These are phyloP conservation scores for Crithidia sp. DNA, from an alignment of 208 protist species.

Conservation along the genomic window DNA sequence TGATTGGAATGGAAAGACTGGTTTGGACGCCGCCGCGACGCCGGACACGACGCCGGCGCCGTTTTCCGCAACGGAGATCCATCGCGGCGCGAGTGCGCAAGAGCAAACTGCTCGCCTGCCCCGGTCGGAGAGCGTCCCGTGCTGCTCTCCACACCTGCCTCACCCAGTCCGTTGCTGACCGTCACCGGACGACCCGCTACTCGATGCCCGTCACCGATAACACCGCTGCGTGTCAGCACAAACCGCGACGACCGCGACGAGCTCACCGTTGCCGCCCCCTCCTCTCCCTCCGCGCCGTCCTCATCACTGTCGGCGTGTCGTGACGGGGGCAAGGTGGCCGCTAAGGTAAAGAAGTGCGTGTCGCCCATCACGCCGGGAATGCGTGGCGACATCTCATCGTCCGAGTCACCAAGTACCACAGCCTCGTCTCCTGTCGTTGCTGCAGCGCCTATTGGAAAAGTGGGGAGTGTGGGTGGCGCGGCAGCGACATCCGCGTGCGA, in stretches of 20 bases:
- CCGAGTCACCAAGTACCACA: no score
- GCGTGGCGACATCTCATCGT: not conserved
- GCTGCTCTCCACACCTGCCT: not conserved
- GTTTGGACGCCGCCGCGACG: not conserved
- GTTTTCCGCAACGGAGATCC: no score
- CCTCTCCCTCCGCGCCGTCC: not conserved
- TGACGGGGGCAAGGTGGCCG: not conserved
- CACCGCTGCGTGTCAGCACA: slow-evolving; percentile 7
- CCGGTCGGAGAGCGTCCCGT: not conserved
- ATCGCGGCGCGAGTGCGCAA: not conserved
- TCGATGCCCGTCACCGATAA: not conserved
- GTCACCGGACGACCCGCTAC: not conserved
- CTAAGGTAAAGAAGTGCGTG: no score
- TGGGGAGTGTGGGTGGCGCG: not conserved
- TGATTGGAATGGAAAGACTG: not conserved
- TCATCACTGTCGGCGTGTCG: not conserved
- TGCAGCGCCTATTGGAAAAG: no score
- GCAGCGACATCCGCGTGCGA: not conserved
- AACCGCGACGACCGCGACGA: slow-evolving; percentile 9
- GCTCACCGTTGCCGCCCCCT: not conserved
- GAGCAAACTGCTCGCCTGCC: not conserved
- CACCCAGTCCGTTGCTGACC: not conserved
- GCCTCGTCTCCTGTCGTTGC: no score
- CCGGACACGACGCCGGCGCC: not conserved
- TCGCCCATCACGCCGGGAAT: slow-evolving; percentile 8